Evolutionary conservation across 73 alveolate species (phyloP).

Genomic region (Paramecium caudatum): DNA sequence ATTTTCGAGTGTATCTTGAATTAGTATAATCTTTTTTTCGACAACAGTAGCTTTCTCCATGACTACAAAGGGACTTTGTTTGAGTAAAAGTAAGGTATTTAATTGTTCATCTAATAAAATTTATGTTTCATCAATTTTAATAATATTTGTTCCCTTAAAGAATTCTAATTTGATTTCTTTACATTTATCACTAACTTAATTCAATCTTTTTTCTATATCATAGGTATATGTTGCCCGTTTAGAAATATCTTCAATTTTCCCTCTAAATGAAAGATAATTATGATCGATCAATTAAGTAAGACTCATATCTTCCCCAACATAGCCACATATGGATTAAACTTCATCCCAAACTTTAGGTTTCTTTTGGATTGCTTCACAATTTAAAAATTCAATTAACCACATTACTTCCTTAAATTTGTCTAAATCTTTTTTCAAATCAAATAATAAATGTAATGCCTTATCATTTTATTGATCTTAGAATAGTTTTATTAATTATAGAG

Average conservation of each 20-base stretch:
- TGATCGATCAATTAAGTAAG: constrained; percentile 86
- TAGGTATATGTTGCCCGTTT: constrained; percentile 89
- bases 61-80: constrained; percentile 87
- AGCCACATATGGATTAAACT: constrained; percentile 82
- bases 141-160: constrained; percentile 81
- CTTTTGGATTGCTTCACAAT: constrained; percentile 94
- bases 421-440: constrained; percentile 88
- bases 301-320: constrained; percentile 85
- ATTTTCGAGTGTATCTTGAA: constrained; percentile 95
- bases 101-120: constrained; percentile 88
- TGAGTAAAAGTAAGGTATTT: constrained; percentile 85
- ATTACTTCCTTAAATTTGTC: constrained; percentile 91
- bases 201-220: constrained; percentile 84
- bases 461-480: constrained; percentile 86
- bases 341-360: constrained; percentile 89
- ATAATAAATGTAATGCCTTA: constrained; percentile 88
- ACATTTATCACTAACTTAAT: constrained; percentile 81
- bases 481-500: constrained; percentile 79
- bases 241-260: constrained; percentile 91
- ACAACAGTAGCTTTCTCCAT: constrained; percentile 88
- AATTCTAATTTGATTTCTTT: constrained; percentile 82
- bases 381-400: constrained; percentile 92
- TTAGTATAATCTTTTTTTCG: constrained; percentile 88
- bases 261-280: constrained; percentile 86
- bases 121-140: constrained; percentile 87